Evolutionary conservation across 2,329 filamentous ascomycete species (phyloP).

Genomic region (Thielaviopsis cerberus): DNA sequence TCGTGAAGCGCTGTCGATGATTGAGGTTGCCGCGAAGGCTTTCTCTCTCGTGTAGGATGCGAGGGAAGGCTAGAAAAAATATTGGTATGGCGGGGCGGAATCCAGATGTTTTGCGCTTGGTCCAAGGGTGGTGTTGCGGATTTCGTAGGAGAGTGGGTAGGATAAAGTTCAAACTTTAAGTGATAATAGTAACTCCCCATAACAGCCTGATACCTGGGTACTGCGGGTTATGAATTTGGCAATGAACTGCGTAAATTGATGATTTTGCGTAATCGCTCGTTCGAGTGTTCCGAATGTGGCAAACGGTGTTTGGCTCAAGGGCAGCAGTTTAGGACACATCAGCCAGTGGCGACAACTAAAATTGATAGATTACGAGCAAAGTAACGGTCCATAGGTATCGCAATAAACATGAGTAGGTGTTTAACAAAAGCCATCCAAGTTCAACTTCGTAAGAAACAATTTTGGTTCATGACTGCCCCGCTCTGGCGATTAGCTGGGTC

Average conservation of each 20-base stretch:
- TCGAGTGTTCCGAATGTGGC: neutral
- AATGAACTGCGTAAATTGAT: neutral
- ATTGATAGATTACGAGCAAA: neutral
- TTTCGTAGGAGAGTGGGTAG: slow-evolving; percentile 22
- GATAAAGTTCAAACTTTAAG: slow-evolving; percentile 47
- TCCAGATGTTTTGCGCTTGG: slow-evolving; percentile 24
- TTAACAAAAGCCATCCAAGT: no score
- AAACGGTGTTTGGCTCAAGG: neutral
- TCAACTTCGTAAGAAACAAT: no score
- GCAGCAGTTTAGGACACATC: neutral
- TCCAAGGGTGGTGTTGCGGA: slow-evolving; percentile 10
- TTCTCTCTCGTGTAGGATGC: slow-evolving; percentile 22
- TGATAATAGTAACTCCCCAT: slow-evolving; percentile 26
- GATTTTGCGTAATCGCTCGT: neutral
- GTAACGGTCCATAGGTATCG: neutral
- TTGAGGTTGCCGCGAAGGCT: neutral
- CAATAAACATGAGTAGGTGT: neutral
- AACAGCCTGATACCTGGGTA: neutral
- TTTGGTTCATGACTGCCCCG: no score
- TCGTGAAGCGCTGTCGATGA: neutral
- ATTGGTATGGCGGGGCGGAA: slow-evolving; percentile 27
- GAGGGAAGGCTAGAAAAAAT: slow-evolving; percentile 39
- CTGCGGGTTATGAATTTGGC: neutral
- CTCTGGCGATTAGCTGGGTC: no score
- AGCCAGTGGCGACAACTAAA: neutral